Evolutionary conservation across 108 stramenopile species (phyloP).

Genomic region (Discostella stelligeroides): DNA sequence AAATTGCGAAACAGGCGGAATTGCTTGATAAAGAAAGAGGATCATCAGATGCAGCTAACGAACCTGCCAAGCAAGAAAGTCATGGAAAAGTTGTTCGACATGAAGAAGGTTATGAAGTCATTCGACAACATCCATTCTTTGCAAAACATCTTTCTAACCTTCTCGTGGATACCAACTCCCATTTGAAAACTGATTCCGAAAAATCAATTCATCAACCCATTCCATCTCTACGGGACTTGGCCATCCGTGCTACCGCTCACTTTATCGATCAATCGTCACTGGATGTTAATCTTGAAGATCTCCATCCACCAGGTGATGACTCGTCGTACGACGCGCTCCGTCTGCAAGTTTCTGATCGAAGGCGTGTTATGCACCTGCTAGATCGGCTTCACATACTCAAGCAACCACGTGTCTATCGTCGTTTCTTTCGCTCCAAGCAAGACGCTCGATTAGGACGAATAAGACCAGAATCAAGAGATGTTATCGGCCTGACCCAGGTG

Average conservation of each 20-base stretch:
- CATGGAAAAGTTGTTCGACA: constrained; percentile 34
- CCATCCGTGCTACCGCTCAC: constrained; percentile 75
- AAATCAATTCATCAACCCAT: constrained; percentile 66
- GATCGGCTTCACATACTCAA: constrained; percentile 70
- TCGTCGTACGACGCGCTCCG: constrained; percentile 67
- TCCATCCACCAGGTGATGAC: constrained; percentile 80
- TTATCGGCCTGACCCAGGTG: constrained; percentile 81
- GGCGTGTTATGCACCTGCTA: constrained; percentile 73
- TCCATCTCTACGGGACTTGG: constrained; percentile 78
- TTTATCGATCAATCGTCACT: constrained; percentile 62
- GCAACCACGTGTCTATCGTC: constrained; percentile 73
- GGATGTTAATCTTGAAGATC: constrained; percentile 67
- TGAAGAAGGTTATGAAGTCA: constrained; percentile 45
- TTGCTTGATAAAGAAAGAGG: constrained; percentile 10
- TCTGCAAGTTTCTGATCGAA: constrained; percentile 56
- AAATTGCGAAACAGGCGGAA: constrained; percentile 26
- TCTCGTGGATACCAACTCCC: constrained; percentile 17
- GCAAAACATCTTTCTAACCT: constrained; percentile 24
- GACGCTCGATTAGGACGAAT: constrained; percentile 66
- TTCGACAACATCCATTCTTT: constrained; percentile 66
- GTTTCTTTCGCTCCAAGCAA: constrained; percentile 66
- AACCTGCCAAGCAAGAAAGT: constrained; percentile 14
- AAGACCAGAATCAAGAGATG: constrained; percentile 61
- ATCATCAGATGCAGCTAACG: constrained; percentile 1
- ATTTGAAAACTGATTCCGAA: constrained; percentile 28